Evolutionary conservation across 73 alveolate genomes (phyloP).

Genomic region (Effrenium voratum): DNA sequence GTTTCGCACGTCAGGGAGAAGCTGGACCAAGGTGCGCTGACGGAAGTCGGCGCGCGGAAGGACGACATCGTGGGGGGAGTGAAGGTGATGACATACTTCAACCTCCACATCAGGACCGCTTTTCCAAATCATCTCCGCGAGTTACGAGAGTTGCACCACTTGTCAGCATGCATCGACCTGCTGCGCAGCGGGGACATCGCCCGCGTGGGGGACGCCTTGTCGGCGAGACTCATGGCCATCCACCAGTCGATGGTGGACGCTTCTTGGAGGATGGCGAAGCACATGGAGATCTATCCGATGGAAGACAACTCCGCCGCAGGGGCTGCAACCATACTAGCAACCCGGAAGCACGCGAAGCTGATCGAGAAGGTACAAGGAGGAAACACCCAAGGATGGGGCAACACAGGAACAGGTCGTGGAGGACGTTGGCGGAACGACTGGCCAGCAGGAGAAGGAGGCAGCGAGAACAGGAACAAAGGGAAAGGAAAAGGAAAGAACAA

Average conservation of each 20-base stretch:
- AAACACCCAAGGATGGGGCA: neutral
- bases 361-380: neutral
- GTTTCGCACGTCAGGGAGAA: neutral
- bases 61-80: neutral
- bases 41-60: neutral
- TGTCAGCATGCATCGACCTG: neutral
- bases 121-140: neutral
- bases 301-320: neutral
- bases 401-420: neutral
- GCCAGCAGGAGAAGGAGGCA: neutral
- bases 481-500: neutral
- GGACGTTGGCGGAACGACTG: neutral
- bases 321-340: neutral
- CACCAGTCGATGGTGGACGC: neutral
- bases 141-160: neutral
- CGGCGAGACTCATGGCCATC: constrained; percentile 38
- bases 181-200: neutral
- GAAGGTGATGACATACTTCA: constrained; percentile 6
- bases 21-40: neutral
- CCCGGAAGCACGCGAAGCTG: neutral
- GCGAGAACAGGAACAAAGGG: neutral
- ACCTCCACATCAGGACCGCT: neutral
- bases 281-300: neutral
- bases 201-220: neutral
- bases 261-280: neutral